These are phyloP conservation scores for Epichloe bromicola DNA, from an alignment of 2,329 filamentous ascomycete genomes.

Conservation along the genomic window DNA sequence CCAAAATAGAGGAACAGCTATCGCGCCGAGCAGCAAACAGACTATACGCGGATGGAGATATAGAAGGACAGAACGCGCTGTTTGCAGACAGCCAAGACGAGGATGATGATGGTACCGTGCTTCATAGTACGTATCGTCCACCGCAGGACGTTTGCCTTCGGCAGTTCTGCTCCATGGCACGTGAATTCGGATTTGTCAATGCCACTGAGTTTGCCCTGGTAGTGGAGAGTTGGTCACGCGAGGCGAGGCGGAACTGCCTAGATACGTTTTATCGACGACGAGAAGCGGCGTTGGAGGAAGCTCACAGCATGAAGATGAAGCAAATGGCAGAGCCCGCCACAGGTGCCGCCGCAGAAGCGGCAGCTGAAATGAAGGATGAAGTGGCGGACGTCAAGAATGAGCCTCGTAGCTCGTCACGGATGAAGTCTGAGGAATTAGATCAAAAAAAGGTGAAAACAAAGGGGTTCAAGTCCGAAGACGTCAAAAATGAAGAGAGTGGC, in stretches of 20 bases:
- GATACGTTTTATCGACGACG: slow-evolving; percentile 67
- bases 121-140: slow-evolving; percentile 49
- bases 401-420: too few species aligned
- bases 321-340: neutral
- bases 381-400: slow-evolving; percentile 4
- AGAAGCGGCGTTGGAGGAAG: slow-evolving; percentile 28
- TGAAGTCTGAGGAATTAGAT: slow-evolving; percentile 1
- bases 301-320: slow-evolving; percentile 8
- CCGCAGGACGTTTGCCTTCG: slow-evolving; percentile 59
- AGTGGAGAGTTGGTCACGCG: slow-evolving; percentile 83
- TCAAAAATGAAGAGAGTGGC: slow-evolving; percentile 5
- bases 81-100: slow-evolving; percentile 39
- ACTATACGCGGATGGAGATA: slow-evolving; percentile 28
- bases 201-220: slow-evolving; percentile 77
- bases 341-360: neutral
- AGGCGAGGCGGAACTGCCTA: slow-evolving; percentile 63
- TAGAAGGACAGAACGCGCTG: slow-evolving; percentile 39
- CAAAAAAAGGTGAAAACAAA: slow-evolving; percentile 2
- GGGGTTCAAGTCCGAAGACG: slow-evolving; percentile 5
- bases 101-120: slow-evolving; percentile 15
- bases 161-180: slow-evolving; percentile 87
- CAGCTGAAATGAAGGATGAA: neutral
- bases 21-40: slow-evolving; percentile 60
- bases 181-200: slow-evolving; percentile 60
- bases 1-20: slow-evolving; percentile 78